Percentiles rank a stretch among this genome's conserved stretches.
Conservation (phyloP, 139 green algal genomes). For the Chlamydomonas incerta region DNA sequence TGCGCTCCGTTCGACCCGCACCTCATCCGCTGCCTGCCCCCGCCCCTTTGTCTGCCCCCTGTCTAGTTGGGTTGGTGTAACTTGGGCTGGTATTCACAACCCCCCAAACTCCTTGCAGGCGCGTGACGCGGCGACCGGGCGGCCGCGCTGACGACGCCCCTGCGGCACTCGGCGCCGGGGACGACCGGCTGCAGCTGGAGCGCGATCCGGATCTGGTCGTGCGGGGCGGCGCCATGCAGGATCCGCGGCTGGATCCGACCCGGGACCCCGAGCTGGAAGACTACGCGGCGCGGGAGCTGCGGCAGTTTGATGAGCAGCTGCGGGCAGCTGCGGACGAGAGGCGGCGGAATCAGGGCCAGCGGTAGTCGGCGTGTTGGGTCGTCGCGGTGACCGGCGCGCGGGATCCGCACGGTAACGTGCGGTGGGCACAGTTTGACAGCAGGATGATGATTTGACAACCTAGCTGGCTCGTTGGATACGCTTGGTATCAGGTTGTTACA, state of each 20-base stretch:
- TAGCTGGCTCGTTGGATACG: too few species aligned
- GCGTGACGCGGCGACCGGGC: background rate
- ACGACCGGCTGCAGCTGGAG: background rate
- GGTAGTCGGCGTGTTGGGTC: background rate
- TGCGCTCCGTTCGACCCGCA: too few species aligned
- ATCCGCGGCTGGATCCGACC: background rate
- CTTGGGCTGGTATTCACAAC: too few species aligned
- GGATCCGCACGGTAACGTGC: too few species aligned
- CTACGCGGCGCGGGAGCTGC: slow-evolving; percentile 15
- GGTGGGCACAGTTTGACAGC: too few species aligned
- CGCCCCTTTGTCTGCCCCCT: too few species aligned
- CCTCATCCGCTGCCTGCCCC: too few species aligned
- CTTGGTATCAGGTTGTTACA: too few species aligned
- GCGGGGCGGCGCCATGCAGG: background rate
- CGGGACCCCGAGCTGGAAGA: slow-evolving; percentile 26
- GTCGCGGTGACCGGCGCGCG: too few species aligned
- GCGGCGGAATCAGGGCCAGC: background rate
- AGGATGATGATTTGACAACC: too few species aligned
- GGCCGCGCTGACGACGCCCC: background rate
- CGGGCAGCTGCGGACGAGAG: background rate
- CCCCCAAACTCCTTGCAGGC: background rate
- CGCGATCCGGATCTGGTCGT: background rate
- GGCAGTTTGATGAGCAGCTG: slow-evolving; percentile 30
- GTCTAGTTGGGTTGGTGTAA: too few species aligned
- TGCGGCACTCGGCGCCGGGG: background rate